A percentile compares a stretch with the other conserved stretches of the same genome.
Evolutionary conservation across 2,329 filamentous ascomycete species (phyloP).

Genomic region (Aureobasidium lini): DNA sequence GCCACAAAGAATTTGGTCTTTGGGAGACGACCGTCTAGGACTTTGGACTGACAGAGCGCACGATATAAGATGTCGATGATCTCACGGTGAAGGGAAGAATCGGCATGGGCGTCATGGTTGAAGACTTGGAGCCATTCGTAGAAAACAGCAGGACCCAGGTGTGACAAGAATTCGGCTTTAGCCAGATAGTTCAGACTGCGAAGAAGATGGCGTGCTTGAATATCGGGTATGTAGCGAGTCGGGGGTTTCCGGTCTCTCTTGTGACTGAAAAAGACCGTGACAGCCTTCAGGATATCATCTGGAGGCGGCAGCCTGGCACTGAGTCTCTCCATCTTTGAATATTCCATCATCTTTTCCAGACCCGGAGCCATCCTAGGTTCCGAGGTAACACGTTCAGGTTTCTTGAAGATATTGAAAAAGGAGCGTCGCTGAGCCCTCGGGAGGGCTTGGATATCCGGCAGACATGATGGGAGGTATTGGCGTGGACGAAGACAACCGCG

Average conservation of each 20-base stretch:
- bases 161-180: constrained; percentile 20
- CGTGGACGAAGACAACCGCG: constrained; percentile 35
- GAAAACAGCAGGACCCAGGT: neutral
- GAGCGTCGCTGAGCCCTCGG: constrained; percentile 39
- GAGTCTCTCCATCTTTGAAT: constrained; percentile 56
- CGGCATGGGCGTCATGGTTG: neutral
- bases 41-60: neutral
- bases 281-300: constrained; percentile 57
- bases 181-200: constrained; percentile 56
- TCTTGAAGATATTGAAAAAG: constrained; percentile 56
- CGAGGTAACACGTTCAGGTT: constrained; percentile 50
- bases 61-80: neutral
- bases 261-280: constrained; percentile 54
- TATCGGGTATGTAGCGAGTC: constrained; percentile 50
- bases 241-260: constrained; percentile 32
- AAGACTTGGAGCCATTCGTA: neutral
- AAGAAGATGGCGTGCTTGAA: constrained; percentile 56
- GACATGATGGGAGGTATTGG: constrained; percentile 21
- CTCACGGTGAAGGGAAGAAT: neutral
- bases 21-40: too few species aligned
- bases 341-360: constrained; percentile 62
- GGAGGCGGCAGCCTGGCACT: constrained; percentile 57
- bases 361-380: constrained; percentile 61
- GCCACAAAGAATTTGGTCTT: neutral
- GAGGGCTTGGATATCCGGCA: neutral